A percentile compares a stretch with the other conserved stretches of the same genome.
Conservation (phyloP, 2,329 filamentous ascomycete species). For the Exophiala oligosperma region DNA sequence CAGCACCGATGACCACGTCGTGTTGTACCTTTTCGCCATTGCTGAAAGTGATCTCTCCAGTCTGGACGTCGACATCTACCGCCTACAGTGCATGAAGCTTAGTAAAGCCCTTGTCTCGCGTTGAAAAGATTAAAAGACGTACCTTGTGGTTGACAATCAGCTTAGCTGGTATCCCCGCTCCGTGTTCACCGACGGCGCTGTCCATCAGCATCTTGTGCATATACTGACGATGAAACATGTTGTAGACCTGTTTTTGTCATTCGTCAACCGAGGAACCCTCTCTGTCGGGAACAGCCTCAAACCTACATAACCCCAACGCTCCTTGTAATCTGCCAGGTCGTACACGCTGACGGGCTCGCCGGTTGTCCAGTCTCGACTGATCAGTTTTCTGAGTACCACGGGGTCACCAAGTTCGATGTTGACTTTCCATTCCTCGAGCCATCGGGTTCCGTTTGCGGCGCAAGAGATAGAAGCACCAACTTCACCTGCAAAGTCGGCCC, state of each 20-base stretch:
- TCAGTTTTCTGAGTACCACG: slow-evolving; percentile 64
- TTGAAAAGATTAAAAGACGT: too few relatives aligned
- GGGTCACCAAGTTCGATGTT: slow-evolving; percentile 65
- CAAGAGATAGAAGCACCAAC: slow-evolving; percentile 68
- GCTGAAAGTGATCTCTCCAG: slow-evolving; percentile 53
- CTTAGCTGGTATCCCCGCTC: slow-evolving; percentile 55
- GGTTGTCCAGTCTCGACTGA: slow-evolving; percentile 70
- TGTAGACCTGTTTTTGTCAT: slow-evolving; percentile 42
- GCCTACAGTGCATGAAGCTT: slow-evolving; percentile 22
- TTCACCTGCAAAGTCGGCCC: slow-evolving; percentile 65
- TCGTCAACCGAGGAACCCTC: too few relatives aligned
- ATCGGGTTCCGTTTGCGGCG: slow-evolving; percentile 68
- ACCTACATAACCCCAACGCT: slow-evolving; percentile 60
- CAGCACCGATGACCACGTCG: slow-evolving; percentile 65
- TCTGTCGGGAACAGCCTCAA: too few relatives aligned
- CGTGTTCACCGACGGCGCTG: slow-evolving; percentile 53
- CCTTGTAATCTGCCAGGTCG: slow-evolving; percentile 63
- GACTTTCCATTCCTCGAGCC: slow-evolving; percentile 68
- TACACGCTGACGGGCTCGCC: slow-evolving; percentile 66
- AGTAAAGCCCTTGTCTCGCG: too few relatives aligned
- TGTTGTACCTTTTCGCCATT: slow-evolving; percentile 54
- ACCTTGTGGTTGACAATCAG: slow-evolving; percentile 57
- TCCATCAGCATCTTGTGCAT: slow-evolving; percentile 70
- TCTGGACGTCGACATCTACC: slow-evolving; percentile 52
- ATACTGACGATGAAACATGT: slow-evolving; percentile 66